Evolutionary conservation across 352 stramenopile species (phyloP), one percentile per base, ranked within the genome.

Genomic region (Thalassiosira ordinaria): DNA sequence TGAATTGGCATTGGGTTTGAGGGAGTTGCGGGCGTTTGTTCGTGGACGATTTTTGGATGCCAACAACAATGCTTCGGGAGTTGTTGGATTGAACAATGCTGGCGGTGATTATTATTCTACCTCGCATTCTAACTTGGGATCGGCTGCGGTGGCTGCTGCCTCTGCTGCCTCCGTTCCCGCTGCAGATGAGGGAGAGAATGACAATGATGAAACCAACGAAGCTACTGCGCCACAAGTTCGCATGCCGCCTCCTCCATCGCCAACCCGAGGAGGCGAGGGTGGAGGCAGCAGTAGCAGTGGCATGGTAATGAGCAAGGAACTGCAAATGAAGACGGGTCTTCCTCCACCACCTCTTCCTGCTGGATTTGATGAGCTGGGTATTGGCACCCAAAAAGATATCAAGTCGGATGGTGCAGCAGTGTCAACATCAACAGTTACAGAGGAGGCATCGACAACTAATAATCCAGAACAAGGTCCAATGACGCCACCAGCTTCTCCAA

Each of bases 1-100:
- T 16, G 76, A 90, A 65, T 69, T 93, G 67, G 84, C 86, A 27
- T 67, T 85, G 56, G 80, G 88, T 72, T 74, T 93, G 53, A 68
- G 78, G 13, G 77, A 91, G 69, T 64, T 93, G 35, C 68, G 89
- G 52, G 20, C 33, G 14, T 27, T 78, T 0, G 65, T 81, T 4
- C 44, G 72, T 18, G 33, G 49, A 55, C 37, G 35, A 29, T 52
- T 55, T 49, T 44, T 74, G 11, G 56, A 78, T n/a, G 47, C n/a
- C 14, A 41, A 35, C 20, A 1, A 24, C 16, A 31, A 5, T 29
- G 35, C 24, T 29, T 33, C 4, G n/a, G 35, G 37, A 61, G n/a
- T 51, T 6, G 49, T 18, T 49, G 27, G 27, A 22, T 51, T 20
- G n/a, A 47, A 52, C 52, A 37, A 44, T 29, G 53, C 0, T 66